These are phyloP conservation scores for Amaranthus tricolor DNA, from an alignment of 179 eudicot genomes.

Conservation along the genomic window DNA sequence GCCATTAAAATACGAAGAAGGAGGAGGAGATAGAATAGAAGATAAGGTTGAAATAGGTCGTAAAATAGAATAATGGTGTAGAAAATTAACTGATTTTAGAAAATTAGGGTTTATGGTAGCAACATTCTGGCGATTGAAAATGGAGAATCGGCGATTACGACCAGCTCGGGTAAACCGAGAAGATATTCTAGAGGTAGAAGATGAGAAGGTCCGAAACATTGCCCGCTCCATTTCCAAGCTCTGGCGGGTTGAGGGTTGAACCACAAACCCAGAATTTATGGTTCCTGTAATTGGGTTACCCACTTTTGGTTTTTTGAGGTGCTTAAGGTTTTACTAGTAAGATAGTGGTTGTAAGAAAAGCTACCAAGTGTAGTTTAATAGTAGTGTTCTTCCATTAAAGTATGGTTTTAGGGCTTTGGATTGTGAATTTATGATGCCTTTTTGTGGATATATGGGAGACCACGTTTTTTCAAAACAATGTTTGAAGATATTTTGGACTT, in stretches of 20 bases:
- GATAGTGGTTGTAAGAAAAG: too few species aligned
- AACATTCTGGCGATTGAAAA: conserved; percentile 35
- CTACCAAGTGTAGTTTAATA: too few species aligned
- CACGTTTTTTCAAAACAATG: background rate
- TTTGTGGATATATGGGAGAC: conserved; percentile 1
- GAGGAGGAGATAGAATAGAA: conserved; percentile 26
- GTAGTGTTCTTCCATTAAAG: too few species aligned
- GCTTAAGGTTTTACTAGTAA: too few species aligned
- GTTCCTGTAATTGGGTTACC: too few species aligned
- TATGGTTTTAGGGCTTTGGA: too few species aligned
- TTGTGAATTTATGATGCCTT: too few species aligned
- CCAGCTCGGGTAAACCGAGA: conserved; percentile 33
- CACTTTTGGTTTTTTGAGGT: too few species aligned
- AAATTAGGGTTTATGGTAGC: conserved; percentile 26
- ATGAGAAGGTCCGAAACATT: conserved; percentile 40
- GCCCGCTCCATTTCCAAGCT: conserved; percentile 50
- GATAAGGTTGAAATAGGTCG: conserved; percentile 30
- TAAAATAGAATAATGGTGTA: conserved; percentile 25
- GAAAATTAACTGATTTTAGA: conserved; percentile 29
- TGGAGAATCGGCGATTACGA: conserved; percentile 11
- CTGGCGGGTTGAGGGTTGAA: too few species aligned
- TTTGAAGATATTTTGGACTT: background rate
- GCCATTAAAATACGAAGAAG: conserved; percentile 6
- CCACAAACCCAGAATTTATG: too few species aligned
- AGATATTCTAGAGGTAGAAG: conserved; percentile 31